Conservation (phyloP, 768 basidiomycete genomes). For the Favolaschia claudopus region DNA sequence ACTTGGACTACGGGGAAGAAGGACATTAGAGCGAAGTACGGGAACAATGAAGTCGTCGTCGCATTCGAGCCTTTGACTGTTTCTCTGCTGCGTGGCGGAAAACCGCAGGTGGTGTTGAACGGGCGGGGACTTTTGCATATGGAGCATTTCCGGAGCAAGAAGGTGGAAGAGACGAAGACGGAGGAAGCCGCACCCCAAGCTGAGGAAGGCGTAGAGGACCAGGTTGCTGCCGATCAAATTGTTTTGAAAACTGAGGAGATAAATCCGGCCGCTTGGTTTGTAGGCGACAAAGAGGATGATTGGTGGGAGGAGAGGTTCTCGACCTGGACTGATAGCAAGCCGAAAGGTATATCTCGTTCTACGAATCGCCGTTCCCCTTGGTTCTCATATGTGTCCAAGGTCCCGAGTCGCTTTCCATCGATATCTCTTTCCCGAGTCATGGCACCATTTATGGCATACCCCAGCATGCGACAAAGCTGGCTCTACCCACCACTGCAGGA, state of each 20-base stretch:
- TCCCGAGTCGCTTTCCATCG: constrained; percentile 91
- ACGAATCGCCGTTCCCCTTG: neutral
- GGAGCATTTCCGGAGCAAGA: constrained; percentile 92
- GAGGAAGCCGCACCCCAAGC: constrained; percentile 48
- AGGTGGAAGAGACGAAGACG: constrained; percentile 49
- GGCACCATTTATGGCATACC: constrained; percentile 95
- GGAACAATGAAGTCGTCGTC: constrained; percentile 72
- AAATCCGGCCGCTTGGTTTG: constrained; percentile 80
- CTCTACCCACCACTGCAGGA: constrained; percentile 88
- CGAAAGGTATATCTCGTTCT: constrained; percentile 71
- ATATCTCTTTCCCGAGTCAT: constrained; percentile 92
- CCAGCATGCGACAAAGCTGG: constrained; percentile 91
- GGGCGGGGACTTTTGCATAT: constrained; percentile 91
- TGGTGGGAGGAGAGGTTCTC: constrained; percentile 91
- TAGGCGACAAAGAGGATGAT: constrained; percentile 83
- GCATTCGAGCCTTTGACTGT: constrained; percentile 80
- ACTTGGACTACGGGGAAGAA: constrained; percentile 73
- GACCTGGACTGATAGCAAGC: constrained; percentile 92
- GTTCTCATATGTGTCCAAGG: constrained; percentile 58
- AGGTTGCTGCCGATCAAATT: constrained; percentile 51
- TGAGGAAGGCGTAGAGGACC: constrained; percentile 52
- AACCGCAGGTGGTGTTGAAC: constrained; percentile 89
- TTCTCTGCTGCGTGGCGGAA: constrained; percentile 73
- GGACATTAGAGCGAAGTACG: constrained; percentile 70
- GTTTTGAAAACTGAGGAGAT: constrained; percentile 52